Percentiles rank a stretch among this genome's conserved stretches.
phyloP scores from a whole-genome alignment of 78 protist genomes.

The Blattamonas nauphoetae region DNA sequence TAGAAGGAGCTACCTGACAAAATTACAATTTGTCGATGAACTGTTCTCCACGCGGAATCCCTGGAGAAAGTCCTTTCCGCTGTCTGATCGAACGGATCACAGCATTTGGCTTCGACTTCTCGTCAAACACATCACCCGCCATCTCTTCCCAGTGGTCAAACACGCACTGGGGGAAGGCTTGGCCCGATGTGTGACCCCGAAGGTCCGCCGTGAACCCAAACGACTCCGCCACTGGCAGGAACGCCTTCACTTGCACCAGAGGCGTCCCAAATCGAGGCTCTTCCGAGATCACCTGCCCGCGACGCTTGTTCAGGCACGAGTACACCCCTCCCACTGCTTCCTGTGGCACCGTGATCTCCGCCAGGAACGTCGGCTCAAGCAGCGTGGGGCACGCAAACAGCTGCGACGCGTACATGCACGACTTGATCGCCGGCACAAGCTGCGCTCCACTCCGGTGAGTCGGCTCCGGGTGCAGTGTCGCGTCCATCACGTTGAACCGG shows the following conservation, averaged over 20 bases:
- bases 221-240: constrained; percentile 95
- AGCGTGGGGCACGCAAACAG: constrained; percentile 75
- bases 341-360: constrained; percentile 71
- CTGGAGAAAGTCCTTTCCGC: constrained; percentile 86
- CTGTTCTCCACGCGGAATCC: constrained; percentile 4
- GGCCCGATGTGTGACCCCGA: constrained; percentile 89
- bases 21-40: too few species aligned
- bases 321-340: constrained; percentile 81
- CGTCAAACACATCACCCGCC: constrained; percentile 58
- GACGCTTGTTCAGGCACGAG: constrained; percentile 66
- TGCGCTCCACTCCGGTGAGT: too few species aligned
- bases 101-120: constrained; percentile 28
- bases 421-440: constrained; percentile 77
- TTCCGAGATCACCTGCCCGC: constrained; percentile 87
- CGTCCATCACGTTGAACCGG: too few species aligned
- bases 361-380: constrained; percentile 87
- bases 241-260: constrained; percentile 62
- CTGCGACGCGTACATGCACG: constrained; percentile 67
- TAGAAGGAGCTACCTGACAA: too few species aligned
- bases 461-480: not conserved
- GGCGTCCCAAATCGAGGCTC: constrained; percentile 75
- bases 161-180: constrained; percentile 98
- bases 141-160: too few species aligned
- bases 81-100: constrained; percentile 53
- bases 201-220: constrained; percentile 97